A percentile compares a stretch with the other conserved stretches of the same genome.
Conservation (phyloP, 805 yeast genomes). For the Wickerhamiella sergipiensis region DNA sequence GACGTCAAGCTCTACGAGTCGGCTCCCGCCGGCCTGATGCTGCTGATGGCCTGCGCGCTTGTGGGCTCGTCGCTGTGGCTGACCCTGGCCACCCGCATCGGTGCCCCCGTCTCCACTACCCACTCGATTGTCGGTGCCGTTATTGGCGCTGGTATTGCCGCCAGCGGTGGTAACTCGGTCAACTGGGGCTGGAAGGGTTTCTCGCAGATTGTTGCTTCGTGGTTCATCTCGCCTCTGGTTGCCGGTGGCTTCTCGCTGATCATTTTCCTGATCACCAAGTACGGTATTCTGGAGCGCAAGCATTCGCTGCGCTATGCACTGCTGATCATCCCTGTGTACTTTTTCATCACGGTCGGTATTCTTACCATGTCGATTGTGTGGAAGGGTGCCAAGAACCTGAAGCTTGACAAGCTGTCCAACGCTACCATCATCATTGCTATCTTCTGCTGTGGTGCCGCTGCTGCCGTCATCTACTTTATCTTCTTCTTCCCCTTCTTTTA, state of each 20-base stretch:
- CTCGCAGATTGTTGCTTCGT: constrained; percentile 59
- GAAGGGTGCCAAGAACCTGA: constrained; percentile 65
- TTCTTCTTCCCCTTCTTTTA: constrained; percentile 49
- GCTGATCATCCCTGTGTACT: constrained; percentile 43
- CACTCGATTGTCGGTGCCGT: constrained; percentile 68
- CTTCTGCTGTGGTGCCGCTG: constrained; percentile 51
- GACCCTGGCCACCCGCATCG: constrained; percentile 48
- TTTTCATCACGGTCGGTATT: constrained; percentile 44
- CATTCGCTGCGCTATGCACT: constrained; percentile 43
- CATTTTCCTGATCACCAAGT: constrained; percentile 47
- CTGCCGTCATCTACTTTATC: constrained; percentile 35
- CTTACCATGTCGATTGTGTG: constrained; percentile 67
- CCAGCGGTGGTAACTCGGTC: constrained; percentile 46
- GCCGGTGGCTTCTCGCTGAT: constrained; percentile 52
- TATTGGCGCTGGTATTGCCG: constrained; percentile 63
- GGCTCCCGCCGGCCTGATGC: constrained; percentile 59
- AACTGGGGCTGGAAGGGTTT: constrained; percentile 60
- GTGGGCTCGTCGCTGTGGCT: constrained; percentile 65
- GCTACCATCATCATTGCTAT: constrained; percentile 45
- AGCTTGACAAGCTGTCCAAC: constrained; percentile 38
- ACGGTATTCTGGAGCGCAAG: constrained; percentile 44
- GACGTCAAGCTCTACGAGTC: constrained; percentile 35
- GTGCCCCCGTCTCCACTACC: constrained; percentile 73
- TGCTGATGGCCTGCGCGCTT: constrained; percentile 62
- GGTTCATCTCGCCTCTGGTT: constrained; percentile 64